Evolutionary conservation across 73 alveolate species (phyloP), one percentile per base, ranked within the genome.

Genomic region (Symbiodinium pilosum): DNA sequence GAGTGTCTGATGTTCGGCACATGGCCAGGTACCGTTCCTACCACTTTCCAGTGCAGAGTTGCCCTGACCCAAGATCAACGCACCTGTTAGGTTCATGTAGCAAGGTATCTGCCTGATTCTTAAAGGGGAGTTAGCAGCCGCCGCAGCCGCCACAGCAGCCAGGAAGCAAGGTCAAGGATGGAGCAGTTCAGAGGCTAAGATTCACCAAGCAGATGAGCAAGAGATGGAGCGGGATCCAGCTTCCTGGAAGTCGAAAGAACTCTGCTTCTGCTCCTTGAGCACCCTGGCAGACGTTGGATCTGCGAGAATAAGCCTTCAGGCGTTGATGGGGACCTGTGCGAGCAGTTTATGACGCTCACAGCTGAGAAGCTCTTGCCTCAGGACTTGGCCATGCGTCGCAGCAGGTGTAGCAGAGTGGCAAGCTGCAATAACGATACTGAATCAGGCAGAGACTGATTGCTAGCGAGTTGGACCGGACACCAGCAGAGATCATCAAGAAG

Each of bases 261-360:
- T n/a, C n/a, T n/a, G n/a, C n/a, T 54, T 54, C 34, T 16, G 7
- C 34, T 0, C 73, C 30, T 54, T n/a, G 16, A 16, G 8, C 71
- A 54, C 34, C 6, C 3, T 26, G 71, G 30, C 73, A 54, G 34
- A 26, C 26, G 68, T 51, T 24, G 12, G 21, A 47, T 6, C 6
- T 47, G 14, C 21, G 14, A 47, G 59, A 47, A 47, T 6, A 47
- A 9, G 32, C 20, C 47, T 34, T 38, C 68, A 91, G 97, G 97
- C 47, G 99, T 99, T 43, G 99, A 99, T 99, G 99, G 99, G 9
- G 99, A 99, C 96, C 97, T 99, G 28, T 99, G 99, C 84, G 99
- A 99, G 99, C 99, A 99, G 99, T 99, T 96, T 98, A 99, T 99
- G 56, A 75, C 92, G 41, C 99, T 99, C 56, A 99, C 99, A 0